Evolutionary conservation across 495 filamentous ascomycete genomes (phyloP), one percentile per base, ranked within the genome.

Genomic region (Penicillium desertorum): DNA sequence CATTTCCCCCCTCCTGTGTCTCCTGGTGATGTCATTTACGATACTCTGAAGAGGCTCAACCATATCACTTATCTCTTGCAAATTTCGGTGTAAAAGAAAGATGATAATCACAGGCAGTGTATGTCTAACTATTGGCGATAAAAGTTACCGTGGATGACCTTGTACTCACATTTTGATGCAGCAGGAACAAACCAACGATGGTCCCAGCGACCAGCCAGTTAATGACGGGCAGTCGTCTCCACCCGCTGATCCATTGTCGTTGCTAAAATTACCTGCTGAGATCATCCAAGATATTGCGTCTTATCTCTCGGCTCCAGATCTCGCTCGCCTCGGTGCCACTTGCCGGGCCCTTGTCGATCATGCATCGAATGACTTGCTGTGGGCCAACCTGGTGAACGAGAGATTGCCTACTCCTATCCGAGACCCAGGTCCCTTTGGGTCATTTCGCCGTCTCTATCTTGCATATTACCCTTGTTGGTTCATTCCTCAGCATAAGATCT

Each of bases 381-480:
- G 88, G 89, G 80, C 80, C 42, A 66, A 67, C 9, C 74, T 85
- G 7, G 78, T 92, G 14, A 81, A 88, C 55, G 72, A 79, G 6
- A 82, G 86, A 59, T 71, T 90, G 5, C 86, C 87, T 7, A 70
- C 73, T 6, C 65, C 58, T 8, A 66, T 79, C 23, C 32, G 57
- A 1, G 68, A 78, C 20, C 78, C 86, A 2, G 77, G 77, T 4
- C 83, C 84, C 0, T 90, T 81, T 61, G 58, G 64, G 6, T 84
- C 79, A 16, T 92, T 83, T 67, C 82, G 79, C 54, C 79, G 83
- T 25, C 79, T 98, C 6, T 96, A 88, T 61, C 71, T 81, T 32
- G 79, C 86, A 27, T 87, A 92, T 66, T 79, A 92, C 53, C 86
- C 88, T 2, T 86, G 86, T 62, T 96, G 94, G 88, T 97, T 95